These are phyloP conservation scores for Blastocystis sp. DNA, from an alignment of 352 stramenopile genomes.

Conservation along the genomic window DNA sequence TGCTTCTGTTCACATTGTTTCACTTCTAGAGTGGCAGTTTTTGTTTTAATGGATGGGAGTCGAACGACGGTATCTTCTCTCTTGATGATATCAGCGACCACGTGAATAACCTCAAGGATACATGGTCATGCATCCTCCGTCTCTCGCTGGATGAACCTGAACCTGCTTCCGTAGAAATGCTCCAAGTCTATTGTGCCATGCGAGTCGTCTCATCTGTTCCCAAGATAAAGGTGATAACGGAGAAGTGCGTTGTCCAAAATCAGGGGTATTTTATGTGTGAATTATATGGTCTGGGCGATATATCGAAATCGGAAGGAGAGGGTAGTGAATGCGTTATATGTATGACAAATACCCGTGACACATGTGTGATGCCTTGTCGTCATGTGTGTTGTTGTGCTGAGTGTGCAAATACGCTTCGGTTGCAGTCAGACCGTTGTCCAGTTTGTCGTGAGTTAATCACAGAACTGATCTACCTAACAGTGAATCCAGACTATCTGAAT, in stretches of 20 bases:
- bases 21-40: background rate
- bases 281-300: slow-evolving; percentile 36
- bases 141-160: background rate
- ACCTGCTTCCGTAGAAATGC: background rate
- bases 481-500: slow-evolving; percentile 46
- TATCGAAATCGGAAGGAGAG: background rate
- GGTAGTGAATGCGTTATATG: slow-evolving; percentile 64
- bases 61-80: background rate
- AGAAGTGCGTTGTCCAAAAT: slow-evolving; percentile 26
- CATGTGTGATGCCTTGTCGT: slow-evolving; percentile 63
- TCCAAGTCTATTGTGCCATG: background rate
- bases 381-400: slow-evolving; percentile 65
- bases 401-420: slow-evolving; percentile 59
- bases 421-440: slow-evolving; percentile 54
- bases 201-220: background rate
- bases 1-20: background rate
- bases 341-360: slow-evolving; percentile 63
- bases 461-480: slow-evolving; percentile 53
- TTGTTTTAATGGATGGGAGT: background rate
- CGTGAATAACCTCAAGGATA: background rate
- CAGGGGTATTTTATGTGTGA: slow-evolving; percentile 16
- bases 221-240: background rate
- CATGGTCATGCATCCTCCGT: slow-evolving; percentile 13
- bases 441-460: slow-evolving; percentile 57
- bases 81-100: background rate